These are phyloP conservation scores for Durotheca rogersii DNA, from an alignment of 495 filamentous ascomycete genomes.

Conservation along the genomic window DNA sequence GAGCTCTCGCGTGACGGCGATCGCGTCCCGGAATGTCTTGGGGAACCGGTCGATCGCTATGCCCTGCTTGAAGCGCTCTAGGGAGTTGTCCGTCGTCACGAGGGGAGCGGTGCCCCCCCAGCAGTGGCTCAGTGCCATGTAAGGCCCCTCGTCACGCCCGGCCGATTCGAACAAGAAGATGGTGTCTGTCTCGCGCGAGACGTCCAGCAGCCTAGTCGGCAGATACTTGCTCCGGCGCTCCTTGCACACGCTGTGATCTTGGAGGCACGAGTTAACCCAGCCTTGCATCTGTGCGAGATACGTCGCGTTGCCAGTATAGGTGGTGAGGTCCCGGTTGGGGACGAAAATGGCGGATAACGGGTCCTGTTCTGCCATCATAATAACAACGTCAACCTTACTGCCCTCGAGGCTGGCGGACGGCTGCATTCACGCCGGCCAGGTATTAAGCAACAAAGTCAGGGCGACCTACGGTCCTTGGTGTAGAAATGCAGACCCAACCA, in stretches of 20 bases:
- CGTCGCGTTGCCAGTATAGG: constrained; percentile 1
- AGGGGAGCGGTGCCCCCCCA: constrained; percentile 17
- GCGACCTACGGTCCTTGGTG: constrained; percentile 8
- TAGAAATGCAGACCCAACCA: constrained; percentile 20
- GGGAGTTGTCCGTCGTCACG: constrained; percentile 2
- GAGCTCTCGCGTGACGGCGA: constrained; percentile 24
- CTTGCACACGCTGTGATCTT: constrained; percentile 11
- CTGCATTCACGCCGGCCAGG: no score
- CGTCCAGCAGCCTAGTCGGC: constrained; percentile 15
- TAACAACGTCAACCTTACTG: not conserved
- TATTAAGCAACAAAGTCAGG: no score
- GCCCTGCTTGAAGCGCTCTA: constrained; percentile 8
- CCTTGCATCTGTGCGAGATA: constrained; percentile 19
- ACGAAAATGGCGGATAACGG: constrained; percentile 7
- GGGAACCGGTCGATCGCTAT: constrained; percentile 23
- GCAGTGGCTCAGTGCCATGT: constrained; percentile 15
- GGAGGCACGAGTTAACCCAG: constrained; percentile 11
- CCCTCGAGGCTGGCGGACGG: no score
- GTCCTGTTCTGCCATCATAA: not conserved
- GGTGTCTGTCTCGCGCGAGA: constrained; percentile 8
- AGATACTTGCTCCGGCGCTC: constrained; percentile 1
- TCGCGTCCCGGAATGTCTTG: constrained; percentile 34
- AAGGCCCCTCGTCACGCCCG: constrained; percentile 4
- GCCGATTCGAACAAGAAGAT: constrained; percentile 8
- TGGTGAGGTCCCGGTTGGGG: constrained; percentile 4